Percentiles rank a stretch among this genome's conserved stretches.
These are phyloP conservation scores for Giardia muris DNA, from an alignment of 208 protist genomes.

Conservation along the genomic window DNA sequence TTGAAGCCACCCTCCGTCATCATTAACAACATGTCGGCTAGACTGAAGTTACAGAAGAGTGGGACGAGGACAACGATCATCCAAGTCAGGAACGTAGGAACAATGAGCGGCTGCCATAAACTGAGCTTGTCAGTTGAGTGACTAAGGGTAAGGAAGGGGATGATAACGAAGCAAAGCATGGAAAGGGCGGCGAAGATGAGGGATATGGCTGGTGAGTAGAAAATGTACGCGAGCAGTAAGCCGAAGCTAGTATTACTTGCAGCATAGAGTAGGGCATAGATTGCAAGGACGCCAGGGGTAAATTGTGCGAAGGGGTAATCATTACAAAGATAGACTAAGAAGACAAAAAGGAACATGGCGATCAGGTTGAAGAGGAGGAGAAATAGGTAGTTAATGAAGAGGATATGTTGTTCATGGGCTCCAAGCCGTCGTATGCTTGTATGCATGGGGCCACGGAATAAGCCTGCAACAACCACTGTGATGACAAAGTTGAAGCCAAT, in stretches of 20 bases:
- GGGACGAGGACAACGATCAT: neutral
- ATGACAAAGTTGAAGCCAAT: neutral
- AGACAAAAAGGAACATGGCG: neutral
- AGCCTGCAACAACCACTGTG: neutral
- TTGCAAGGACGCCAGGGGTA: neutral
- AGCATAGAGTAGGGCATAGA: neutral
- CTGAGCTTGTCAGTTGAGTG: neutral
- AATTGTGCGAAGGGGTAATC: neutral
- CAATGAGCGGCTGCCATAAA: neutral
- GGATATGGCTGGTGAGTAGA: neutral
- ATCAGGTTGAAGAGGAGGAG: neutral
- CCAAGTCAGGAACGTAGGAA: neutral
- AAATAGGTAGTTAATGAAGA: neutral
- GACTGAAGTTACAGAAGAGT: neutral
- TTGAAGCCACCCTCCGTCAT: neutral
- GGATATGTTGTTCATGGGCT: neutral
- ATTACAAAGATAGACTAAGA: neutral
- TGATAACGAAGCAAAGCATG: neutral
- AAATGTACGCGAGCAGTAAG: neutral
- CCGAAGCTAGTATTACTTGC: neutral
- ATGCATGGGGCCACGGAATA: neutral
- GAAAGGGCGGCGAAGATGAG: neutral
- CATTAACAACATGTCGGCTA: neutral
- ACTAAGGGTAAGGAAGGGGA: neutral
- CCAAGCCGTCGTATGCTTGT: neutral